Evolutionary conservation across 1,139 yeast species (phyloP).

Genomic region (Yamadazyma dushanensis): DNA sequence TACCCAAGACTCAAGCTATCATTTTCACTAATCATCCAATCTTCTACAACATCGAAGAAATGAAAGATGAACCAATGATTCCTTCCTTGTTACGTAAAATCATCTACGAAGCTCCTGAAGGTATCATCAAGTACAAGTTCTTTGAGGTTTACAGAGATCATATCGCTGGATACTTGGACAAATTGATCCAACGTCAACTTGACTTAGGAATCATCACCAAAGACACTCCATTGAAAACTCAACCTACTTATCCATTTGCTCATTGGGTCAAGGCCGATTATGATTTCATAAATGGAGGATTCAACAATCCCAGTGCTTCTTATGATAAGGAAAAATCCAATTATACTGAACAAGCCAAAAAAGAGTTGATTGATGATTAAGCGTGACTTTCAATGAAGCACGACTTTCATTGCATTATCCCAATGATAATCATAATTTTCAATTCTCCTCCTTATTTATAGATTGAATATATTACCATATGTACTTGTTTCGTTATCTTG

Average conservation of each 20-base stretch:
- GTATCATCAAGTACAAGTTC: constrained; percentile 62
- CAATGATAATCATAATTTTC: too few relatives aligned
- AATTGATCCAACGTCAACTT: constrained; percentile 55
- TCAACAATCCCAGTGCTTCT: constrained; percentile 42
- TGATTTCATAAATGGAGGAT: constrained; percentile 47
- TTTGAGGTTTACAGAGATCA: constrained; percentile 60
- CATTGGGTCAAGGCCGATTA: constrained; percentile 45
- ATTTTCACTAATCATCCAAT: constrained; percentile 69
- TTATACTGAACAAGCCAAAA: constrained; percentile 14
- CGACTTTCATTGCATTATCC: too few relatives aligned
- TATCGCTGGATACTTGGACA: constrained; percentile 56
- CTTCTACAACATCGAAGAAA: constrained; percentile 68
- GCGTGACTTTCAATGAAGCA: too few relatives aligned
- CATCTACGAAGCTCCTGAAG: constrained; percentile 64
- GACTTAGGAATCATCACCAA: constrained; percentile 54
- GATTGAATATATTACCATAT: too few relatives aligned
- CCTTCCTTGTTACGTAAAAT: constrained; percentile 67
- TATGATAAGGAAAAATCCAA: constrained; percentile 10
- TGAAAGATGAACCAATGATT: constrained; percentile 74
- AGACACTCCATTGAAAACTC: constrained; percentile 60
- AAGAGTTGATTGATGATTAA: constrained; percentile 9
- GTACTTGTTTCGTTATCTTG: constrained; percentile 5
- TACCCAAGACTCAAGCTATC: constrained; percentile 48
- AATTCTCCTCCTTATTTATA: neutral
- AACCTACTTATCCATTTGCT: constrained; percentile 65